phyloP scores from a whole-genome alignment of 2,329 filamentous ascomycete genomes.

The Erysiphe neolycopersici region DNA sequence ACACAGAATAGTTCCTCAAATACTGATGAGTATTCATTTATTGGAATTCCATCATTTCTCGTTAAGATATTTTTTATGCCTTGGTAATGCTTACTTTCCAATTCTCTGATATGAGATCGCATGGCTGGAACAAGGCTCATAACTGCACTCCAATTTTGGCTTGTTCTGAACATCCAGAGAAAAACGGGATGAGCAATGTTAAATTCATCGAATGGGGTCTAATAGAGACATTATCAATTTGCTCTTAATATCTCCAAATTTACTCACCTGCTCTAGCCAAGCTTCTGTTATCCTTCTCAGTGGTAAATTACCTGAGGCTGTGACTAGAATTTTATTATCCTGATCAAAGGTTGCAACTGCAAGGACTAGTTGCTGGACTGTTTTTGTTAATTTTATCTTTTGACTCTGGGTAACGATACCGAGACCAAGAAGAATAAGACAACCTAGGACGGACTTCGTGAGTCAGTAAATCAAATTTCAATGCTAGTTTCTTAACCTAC shows the following conservation, averaged over 20 bases:
- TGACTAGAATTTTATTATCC: constrained; percentile 39
- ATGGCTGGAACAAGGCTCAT: constrained; percentile 43
- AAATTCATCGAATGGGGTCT: constrained; percentile 46
- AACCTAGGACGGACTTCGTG: constrained; percentile 30
- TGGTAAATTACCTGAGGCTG: constrained; percentile 40
- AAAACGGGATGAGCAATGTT: constrained; percentile 53
- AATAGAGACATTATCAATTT: constrained; percentile 2
- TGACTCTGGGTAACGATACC: constrained; percentile 21
- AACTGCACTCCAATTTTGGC: constrained; percentile 48
- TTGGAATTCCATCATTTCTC: constrained; percentile 26
- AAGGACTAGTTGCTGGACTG: constrained; percentile 26
- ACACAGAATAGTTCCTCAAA: constrained; percentile 69
- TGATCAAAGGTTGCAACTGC: constrained; percentile 39
- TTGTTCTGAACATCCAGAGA: constrained; percentile 66
- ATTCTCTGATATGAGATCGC: constrained; percentile 35
- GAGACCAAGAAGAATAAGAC: constrained; percentile 27
- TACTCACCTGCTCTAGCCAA: constrained; percentile 35
- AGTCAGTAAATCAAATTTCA: neutral
- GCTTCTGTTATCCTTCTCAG: constrained; percentile 55
- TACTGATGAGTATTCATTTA: constrained; percentile 44
- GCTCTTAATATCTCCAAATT: neutral
- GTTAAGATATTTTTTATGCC: constrained; percentile 19
- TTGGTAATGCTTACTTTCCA: constrained; percentile 15
- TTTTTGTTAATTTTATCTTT: constrained; percentile 9
- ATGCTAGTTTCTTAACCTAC: constrained; percentile 20